These are phyloP conservation scores for Trichoderma sp. DNA, from an alignment of 2,329 filamentous ascomycete genomes.

Conservation along the genomic window DNA sequence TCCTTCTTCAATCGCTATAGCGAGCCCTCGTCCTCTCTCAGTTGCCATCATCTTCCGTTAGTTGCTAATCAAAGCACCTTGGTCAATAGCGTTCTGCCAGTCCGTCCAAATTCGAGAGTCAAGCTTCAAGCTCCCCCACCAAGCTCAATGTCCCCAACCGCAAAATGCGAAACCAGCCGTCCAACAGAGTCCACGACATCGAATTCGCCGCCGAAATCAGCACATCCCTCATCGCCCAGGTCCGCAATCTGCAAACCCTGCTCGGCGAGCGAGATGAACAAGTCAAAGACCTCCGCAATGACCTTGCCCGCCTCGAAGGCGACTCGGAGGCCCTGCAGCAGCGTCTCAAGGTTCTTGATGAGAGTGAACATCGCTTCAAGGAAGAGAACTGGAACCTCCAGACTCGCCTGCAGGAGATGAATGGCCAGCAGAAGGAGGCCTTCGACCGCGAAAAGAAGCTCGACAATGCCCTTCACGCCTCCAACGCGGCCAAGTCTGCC, in stretches of 20 bases:
- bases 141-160: constrained; percentile 85
- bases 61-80: not conserved
- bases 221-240: constrained; percentile 88
- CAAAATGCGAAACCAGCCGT: constrained; percentile 84
- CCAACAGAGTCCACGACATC: constrained; percentile 88
- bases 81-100: constrained; percentile 61
- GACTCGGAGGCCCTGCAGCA: constrained; percentile 78
- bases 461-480: constrained; percentile 64
- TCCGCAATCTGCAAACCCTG: constrained; percentile 82
- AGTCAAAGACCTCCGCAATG: constrained; percentile 68
- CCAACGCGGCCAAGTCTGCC: constrained; percentile 70
- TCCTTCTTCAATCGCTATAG: not conserved
- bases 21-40: no score
- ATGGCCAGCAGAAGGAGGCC: constrained; percentile 69
- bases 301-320: constrained; percentile 76
- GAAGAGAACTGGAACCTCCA: constrained; percentile 99
- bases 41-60: constrained; percentile 11
- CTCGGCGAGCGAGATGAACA: constrained; percentile 86
- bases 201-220: constrained; percentile 98
- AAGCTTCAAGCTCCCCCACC: constrained; percentile 80
- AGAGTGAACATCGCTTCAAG: constrained; percentile 94
- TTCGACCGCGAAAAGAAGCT: constrained; percentile 81
- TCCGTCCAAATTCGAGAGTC: constrained; percentile 76
- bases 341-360: constrained; percentile 77
- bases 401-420: constrained; percentile 82